Evolutionary conservation across 2,329 filamentous ascomycete species (phyloP).

Genomic region (Myotisia sp.): DNA sequence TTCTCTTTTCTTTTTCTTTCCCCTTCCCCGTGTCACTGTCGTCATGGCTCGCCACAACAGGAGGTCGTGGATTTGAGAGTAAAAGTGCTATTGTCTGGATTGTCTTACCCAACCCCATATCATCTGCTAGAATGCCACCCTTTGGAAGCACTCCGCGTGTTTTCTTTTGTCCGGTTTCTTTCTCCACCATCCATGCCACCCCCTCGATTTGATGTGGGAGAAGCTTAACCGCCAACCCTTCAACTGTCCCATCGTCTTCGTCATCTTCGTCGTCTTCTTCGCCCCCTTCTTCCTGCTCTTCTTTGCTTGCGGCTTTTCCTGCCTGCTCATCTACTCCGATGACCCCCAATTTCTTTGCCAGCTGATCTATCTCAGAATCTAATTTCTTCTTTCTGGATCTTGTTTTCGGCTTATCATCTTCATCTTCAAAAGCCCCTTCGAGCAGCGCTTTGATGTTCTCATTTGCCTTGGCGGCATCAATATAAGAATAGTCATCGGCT

Average conservation of each 20-base stretch:
- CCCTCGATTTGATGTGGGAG: conserved; percentile 90
- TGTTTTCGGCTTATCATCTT: conserved; percentile 30
- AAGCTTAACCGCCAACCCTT: conserved; percentile 74
- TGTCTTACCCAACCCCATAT: conserved; percentile 92
- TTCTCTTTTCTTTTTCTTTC: conserved; percentile 25
- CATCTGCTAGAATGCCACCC: conserved; percentile 87
- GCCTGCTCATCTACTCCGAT: conserved; percentile 36
- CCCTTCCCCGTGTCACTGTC: conserved; percentile 33
- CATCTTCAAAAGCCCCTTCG: conserved; percentile 38
- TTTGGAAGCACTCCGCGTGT: conserved; percentile 66
- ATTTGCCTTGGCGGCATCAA: conserved; percentile 36
- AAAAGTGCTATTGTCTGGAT: conserved; percentile 85
- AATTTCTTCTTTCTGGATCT: conserved; percentile 28
- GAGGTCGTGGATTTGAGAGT: conserved; percentile 63
- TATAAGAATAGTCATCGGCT: conserved; percentile 39
- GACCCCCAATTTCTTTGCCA: conserved; percentile 30
- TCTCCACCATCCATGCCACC: conserved; percentile 86
- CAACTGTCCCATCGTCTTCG: conserved; percentile 50
- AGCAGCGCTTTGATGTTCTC: conserved; percentile 39
- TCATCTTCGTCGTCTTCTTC: conserved; percentile 38
- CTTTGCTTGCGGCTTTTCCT: conserved; percentile 43
- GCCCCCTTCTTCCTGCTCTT: conserved; percentile 26
- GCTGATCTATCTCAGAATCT: conserved; percentile 27
- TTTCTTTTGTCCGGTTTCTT: conserved; percentile 75
- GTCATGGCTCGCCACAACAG: conserved; percentile 21